These are phyloP conservation scores for Eucalyptus fibrosa DNA, from an alignment of 345 rosid species.

Conservation along the genomic window DNA sequence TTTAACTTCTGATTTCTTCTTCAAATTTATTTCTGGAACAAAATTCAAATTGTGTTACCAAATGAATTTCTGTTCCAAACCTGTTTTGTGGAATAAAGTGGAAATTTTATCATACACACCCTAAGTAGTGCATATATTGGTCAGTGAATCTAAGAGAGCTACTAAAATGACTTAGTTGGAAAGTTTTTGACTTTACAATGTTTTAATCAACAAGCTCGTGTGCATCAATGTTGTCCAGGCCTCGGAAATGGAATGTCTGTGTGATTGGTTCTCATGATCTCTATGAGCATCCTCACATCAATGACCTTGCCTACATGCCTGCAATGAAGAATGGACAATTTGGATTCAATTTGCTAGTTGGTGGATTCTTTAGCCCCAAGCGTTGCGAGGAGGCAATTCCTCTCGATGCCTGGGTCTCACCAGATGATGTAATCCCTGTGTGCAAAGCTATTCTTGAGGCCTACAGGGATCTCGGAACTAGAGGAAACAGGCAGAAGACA, in stretches of 20 bases:
- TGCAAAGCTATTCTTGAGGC: slow-evolving; percentile 83
- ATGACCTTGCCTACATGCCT: slow-evolving; percentile 97
- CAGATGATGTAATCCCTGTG: slow-evolving; percentile 55
- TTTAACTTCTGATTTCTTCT: no score
- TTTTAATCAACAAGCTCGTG: neutral
- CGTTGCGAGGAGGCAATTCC: slow-evolving; percentile 88
- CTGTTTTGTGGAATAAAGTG: rapidly evolving
- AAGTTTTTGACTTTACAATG: neutral
- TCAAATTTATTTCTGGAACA: no score
- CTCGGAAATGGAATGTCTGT: slow-evolving; percentile 96
- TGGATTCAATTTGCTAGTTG: slow-evolving; percentile 86
- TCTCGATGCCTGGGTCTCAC: slow-evolving; percentile 91
- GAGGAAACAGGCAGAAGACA: slow-evolving; percentile 87
- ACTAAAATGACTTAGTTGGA: neutral
- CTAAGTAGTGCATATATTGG: neutral
- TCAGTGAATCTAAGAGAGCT: neutral
- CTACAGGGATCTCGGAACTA: slow-evolving; percentile 74
- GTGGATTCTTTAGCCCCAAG: slow-evolving; percentile 92
- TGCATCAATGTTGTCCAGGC: slow-evolving; percentile 20
- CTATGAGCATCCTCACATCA: slow-evolving; percentile 95
- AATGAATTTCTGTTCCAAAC: no score
- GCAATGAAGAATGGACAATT: slow-evolving; percentile 62
- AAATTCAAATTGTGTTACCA: no score
- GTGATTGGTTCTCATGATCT: slow-evolving; percentile 94
- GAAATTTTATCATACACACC: no score